A percentile compares a stretch with the other conserved stretches of the same genome.
phyloP scores from a whole-genome alignment of 192 early-diverging fungal genomes.

The Spinellus fusiger region DNA sequence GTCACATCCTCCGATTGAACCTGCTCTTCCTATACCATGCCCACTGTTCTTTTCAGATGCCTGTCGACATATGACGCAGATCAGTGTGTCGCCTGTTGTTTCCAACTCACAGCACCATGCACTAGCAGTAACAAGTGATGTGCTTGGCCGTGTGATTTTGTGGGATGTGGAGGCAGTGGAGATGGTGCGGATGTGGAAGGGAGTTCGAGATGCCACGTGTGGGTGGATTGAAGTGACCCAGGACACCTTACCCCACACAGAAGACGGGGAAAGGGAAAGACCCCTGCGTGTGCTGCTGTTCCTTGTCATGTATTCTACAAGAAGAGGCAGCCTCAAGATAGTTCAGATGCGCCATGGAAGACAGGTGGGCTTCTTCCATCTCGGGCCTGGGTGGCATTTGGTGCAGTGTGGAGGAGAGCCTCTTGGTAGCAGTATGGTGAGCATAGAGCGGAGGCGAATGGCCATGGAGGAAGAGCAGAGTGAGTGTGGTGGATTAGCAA shows the following conservation, averaged over 20 bases:
- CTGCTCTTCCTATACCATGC: slow-evolving; percentile 46
- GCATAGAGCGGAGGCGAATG: slow-evolving; percentile 3
- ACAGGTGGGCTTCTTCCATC: slow-evolving; percentile 49
- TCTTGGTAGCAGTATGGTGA: slow-evolving; percentile 32
- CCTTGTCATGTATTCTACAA: slow-evolving; percentile 57
- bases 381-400: slow-evolving; percentile 53
- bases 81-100: slow-evolving; percentile 43
- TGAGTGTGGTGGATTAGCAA: slow-evolving; percentile 27
- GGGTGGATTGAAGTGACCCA: slow-evolving; percentile 59
- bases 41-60: slow-evolving; percentile 47
- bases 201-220: slow-evolving; percentile 60
- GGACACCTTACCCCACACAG: slow-evolving; percentile 4
- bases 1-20: slow-evolving; percentile 41
- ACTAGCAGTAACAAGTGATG: slow-evolving; percentile 58
- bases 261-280: neutral
- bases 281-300: slow-evolving; percentile 36
- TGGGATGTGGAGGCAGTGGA: slow-evolving; percentile 58
- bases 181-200: slow-evolving; percentile 69
- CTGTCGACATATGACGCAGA: slow-evolving; percentile 44
- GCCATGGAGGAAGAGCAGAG: slow-evolving; percentile 1
- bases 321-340: slow-evolving; percentile 59
- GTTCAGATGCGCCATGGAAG: slow-evolving; percentile 57
- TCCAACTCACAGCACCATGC: slow-evolving; percentile 32
- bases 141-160: slow-evolving; percentile 60
- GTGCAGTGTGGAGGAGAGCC: slow-evolving; percentile 42